Percentiles rank a stretch among this genome's conserved stretches.
phyloP scores from a whole-genome alignment of 345 rosid genomes.

The Conringia planisiliqua region DNA sequence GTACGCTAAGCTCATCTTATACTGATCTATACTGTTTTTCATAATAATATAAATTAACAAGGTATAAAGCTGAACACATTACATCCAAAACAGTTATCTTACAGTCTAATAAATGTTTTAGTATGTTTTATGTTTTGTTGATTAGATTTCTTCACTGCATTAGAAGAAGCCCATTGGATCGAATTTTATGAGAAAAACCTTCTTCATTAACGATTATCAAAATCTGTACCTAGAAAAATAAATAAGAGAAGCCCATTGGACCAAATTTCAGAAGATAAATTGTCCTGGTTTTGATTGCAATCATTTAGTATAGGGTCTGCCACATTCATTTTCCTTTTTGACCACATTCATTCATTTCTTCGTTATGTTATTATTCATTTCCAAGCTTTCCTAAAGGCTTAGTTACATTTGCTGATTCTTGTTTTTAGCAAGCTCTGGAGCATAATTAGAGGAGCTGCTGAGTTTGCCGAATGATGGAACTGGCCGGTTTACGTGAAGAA shows the following conservation, averaged over 20 bases:
- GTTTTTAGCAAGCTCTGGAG: background rate
- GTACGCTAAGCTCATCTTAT: too few relatives aligned
- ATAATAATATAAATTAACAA: background rate
- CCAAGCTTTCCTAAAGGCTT: background rate
- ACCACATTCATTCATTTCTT: background rate
- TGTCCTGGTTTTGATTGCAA: background rate
- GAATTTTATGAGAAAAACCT: background rate
- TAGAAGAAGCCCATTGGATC: background rate
- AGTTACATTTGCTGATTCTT: background rate
- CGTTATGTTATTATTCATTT: background rate
- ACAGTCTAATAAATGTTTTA: background rate
- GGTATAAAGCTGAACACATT: background rate
- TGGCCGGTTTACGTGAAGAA: background rate
- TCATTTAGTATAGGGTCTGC: background rate
- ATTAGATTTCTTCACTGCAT: background rate
- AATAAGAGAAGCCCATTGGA: conserved; percentile 12
- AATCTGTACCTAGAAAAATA: background rate
- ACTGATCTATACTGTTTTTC: too few relatives aligned
- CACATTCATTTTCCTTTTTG: background rate
- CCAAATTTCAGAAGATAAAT: background rate
- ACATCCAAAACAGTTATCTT: background rate
- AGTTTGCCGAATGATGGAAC: background rate
- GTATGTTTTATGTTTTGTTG: background rate
- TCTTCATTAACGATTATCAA: background rate
- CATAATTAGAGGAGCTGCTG: background rate